Evolutionary conservation across 2,329 filamentous ascomycete species (phyloP), one percentile per base, ranked within the genome.

Genomic region (Exophiala mesophila): DNA sequence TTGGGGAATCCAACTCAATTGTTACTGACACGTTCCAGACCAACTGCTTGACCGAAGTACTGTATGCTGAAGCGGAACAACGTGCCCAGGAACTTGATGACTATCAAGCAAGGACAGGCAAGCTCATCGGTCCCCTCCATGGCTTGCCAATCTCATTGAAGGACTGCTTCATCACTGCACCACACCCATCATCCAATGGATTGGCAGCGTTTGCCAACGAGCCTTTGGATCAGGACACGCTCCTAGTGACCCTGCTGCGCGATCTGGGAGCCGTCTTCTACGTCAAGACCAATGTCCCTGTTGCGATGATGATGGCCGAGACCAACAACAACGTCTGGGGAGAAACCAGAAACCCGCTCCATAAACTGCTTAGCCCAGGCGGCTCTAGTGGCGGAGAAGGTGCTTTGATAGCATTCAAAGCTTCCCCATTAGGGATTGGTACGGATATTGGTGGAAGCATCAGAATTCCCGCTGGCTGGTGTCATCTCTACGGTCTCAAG

Each of bases 61-160:
- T 80, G 41, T 77, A 78, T 51, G 60, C 71, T 7, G 68, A 72
- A 56, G 75, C 74, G 3, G 63, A 78, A 34, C 57, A 65, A 20
- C 64, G 65, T 28, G 76, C 76, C 3, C 68, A 70, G 49, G 62
- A 70, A 26, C 66, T 78, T 0, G 77, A 81, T 55, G 63, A 70
- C 1, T 66, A 77, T 44, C 64, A 75, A 3, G 51, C 61, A 58
- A 68, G 15, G 61, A 70, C 49, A 59, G 68, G 26, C 17, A 63
- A 66, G 48, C 59, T 70, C 0, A 62, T 73, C 26, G 83, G 83
- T 0, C 81, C 82, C 2, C 69, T 88, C 1, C 83, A 87, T 59
- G 83, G 80, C 59, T 49, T 69, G 10, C 61, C 63, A 1, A 61
- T 72, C 33, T 77, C 80, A 0, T 70, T 88, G 34, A 88, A 88